Base-by-base conservation (phyloP, 2,329 filamentous ascomycete species). In the Aspergillus niger region DNA sequence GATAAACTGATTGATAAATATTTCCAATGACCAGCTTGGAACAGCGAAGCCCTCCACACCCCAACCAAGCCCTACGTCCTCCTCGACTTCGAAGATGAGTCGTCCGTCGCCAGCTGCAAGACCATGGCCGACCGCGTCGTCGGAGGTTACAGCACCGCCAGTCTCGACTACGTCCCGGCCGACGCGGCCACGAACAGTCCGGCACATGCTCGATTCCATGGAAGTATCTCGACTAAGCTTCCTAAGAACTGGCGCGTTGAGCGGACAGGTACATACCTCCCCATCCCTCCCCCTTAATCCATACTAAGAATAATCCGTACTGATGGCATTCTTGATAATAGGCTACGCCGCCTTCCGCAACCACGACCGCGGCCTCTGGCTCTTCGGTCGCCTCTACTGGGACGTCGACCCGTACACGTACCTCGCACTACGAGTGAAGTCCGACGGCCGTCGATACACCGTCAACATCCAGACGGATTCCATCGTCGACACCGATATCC, bases 401-500 rank as follows among this genome's bases (percentile, higher is more conserved):
- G 89, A 98, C 73, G 89, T 97, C 55, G 93, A 97, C 70, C 88
- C 91, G 2, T 98, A 96, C 78, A 81, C 85, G 11, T 97, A 92
- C 77, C 87, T 99, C 8, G 94, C 92, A 0, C 78, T 99, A 71
- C 89, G 93, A 13, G 84, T 99, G 69, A 95, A 92, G 75, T 94
- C 91, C 3, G 95, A 98, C 73, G 93, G 92, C 15, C 84, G 95
- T 61, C 90, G 91, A 70, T 99, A 98, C 80, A 91, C 97, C 60
- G 87, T 99, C 70, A 99, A 99, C 76, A 81, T 99, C 15, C 95
- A 98, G 80, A 97, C 93, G 3, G 94, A 99, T 73, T 91, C 91
- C 1, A 89, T 99, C 58, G 91, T 97, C 51, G 91, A 92, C 10
- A 94, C 92, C n/a, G 95, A 99, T 75, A 83, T 99, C 64, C 95